Evolutionary conservation across 2,329 filamentous ascomycete species (phyloP), one percentile per base, ranked within the genome.

Genomic region (Gaeumannomyces tritici): DNA sequence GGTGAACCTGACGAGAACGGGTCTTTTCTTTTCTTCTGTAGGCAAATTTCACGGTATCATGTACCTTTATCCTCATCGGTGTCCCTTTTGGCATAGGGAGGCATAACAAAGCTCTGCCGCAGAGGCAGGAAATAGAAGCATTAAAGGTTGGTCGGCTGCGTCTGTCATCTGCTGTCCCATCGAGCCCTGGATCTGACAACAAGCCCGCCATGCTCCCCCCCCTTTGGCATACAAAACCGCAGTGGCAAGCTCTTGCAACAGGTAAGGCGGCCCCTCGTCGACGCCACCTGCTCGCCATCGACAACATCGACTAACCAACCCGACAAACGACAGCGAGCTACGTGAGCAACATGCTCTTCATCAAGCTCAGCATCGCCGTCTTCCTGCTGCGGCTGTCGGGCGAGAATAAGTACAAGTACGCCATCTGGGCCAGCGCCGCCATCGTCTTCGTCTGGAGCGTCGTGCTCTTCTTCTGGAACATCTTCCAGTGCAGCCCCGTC

Each of bases 311-410:
- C 42, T 51, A 51, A 51, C 42, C 21, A 7, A 21, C n/a, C n/a
- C 42, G 13, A 21, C 7, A 47, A 47, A 51, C 15, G 4, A 51
- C 9, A 51, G 78, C 76, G 8, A 77, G 77, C 2, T 83, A 83
- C 62, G 72, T 83, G 57, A 65, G 78, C 12, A 75, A 81, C 64
- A 84, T 84, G 80, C 78, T 83, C 75, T 78, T 84, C 64, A 78
- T 83, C 70, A 84, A 84, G 70, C 70, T 83, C 60, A 81, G 81
- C 70, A 83, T 84, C 59, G 79, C 77, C 42, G 72, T 83, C 63
- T 82, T 83, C 64, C 74, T 83, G 11, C 69, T 84, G 24, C 75
- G 79, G 7, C 72, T 83, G 21, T 77, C 80, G 1, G 74, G 75
- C 4, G 72, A 76, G 55, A 76, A 72, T 58, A 69, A 76, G 26